Evolutionary conservation across 106 monocot species (phyloP), one percentile per base, ranked within the genome.

Genomic region (Triglochin maritima): DNA sequence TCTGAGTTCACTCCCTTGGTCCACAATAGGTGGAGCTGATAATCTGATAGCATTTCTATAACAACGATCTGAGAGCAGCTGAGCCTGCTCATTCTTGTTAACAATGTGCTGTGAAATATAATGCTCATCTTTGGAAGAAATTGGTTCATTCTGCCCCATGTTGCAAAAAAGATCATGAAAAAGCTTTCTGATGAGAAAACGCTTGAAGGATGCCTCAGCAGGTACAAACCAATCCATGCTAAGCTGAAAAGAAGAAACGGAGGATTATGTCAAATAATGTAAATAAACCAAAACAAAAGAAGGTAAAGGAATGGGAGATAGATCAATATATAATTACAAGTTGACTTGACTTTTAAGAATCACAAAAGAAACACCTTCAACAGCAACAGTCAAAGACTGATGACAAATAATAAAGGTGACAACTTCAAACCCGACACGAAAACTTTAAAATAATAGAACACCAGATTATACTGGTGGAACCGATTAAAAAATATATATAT

Each of bases 161-260:
- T 43, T 45, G 66, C 7, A 43, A 12, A 65, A 48, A 68, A 88
- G 79, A 10, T 93, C 74, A 50, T 79, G 80, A 44, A 93, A 74
- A 46, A 93, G 52, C 59, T 83, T 88, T 43, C 79, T 73, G 55
- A 93, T 86, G 9, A 81, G 11, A 67, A 76, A 72, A 8, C 92
- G 83, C 59, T 93, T 93, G 41, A 67, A 72, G 68, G 88, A 93
- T 67, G 88, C 92, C 63, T 88, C 92, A 41, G 83, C 78, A 68
- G 92, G 92, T 51, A 73, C 63, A 69, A 93, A 93, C 92, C 92
- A 93, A 62, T 88, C 77, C 3, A 12, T 53, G 57, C 49, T 81
- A 46, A 93, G 86, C 92, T 93, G 77, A 44, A 79, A 83, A 71
- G 13, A 7, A 50, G 4, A 46, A 57, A n/a, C 12, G 61, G 44